These are phyloP conservation scores for Artemisia tridentata DNA, from an alignment of 129 eudicot genomes.

Conservation along the genomic window DNA sequence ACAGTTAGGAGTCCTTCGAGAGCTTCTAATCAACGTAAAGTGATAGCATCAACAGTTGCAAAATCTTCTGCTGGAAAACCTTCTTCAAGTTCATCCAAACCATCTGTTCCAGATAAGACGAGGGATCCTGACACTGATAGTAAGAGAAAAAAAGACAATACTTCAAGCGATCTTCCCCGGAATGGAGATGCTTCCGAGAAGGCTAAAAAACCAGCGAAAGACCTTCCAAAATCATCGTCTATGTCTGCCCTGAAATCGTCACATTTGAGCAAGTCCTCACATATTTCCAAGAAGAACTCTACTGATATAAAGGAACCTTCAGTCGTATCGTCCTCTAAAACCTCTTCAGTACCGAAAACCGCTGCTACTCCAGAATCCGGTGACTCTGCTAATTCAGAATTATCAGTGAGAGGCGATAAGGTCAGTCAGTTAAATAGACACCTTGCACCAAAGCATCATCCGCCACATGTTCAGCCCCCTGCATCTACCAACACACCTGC, in stretches of 20 bases:
- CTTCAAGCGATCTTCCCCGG: no score
- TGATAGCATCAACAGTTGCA: slow-evolving; percentile 20
- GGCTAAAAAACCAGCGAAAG: slow-evolving; percentile 49
- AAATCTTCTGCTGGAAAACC: slow-evolving; percentile 50
- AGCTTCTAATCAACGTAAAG: slow-evolving; percentile 50
- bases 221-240: slow-evolving; percentile 43
- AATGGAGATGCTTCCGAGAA: slow-evolving; percentile 49
- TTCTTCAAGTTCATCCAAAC: slow-evolving; percentile 57
- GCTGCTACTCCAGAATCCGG: slow-evolving; percentile 34
- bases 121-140: slow-evolving; percentile 29
- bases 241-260: slow-evolving; percentile 48
- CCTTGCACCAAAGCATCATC: slow-evolving; percentile 44
- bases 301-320: slow-evolving; percentile 58
- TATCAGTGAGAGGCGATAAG: slow-evolving; percentile 18
- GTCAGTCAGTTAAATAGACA: slow-evolving; percentile 41
- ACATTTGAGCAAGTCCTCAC: slow-evolving; percentile 46
- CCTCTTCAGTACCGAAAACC: slow-evolving; percentile 2
- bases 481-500: slow-evolving; percentile 59
- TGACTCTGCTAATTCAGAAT: slow-evolving; percentile 41
- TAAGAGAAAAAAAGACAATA: slow-evolving; percentile 44
- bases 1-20: slow-evolving; percentile 28
- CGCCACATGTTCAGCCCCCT: slow-evolving; percentile 34
- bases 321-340: slow-evolving; percentile 44
- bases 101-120: slow-evolving; percentile 41
- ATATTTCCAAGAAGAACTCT: slow-evolving; percentile 40